Base-by-base conservation (phyloP, 164 flowering plant genomes). In the Sedum album region DNA sequence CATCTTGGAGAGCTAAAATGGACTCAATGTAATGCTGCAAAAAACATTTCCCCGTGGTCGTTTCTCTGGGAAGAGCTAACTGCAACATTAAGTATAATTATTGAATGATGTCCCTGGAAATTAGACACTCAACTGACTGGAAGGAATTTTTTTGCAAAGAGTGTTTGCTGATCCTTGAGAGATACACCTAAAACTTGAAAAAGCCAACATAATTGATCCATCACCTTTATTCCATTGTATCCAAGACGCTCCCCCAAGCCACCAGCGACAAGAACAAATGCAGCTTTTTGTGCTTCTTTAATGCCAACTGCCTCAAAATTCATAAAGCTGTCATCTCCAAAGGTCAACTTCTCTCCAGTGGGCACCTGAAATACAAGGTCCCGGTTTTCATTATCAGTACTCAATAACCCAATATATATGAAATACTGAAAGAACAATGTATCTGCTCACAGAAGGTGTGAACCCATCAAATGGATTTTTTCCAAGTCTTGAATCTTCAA, bases 161-260 rank as follows among this genome's bases (percentile, higher is more conserved):
- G 23, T 53, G 11, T 53, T 17, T 25, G 23, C 1, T 53, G 60
- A 23, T 53, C 21, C 3, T 21, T 6, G 2, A 21, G 60, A 53
- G 28, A 23, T 53, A 25, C n/a, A 53, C 60, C 10, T 53, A 53
- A 35, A 23, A 1, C 28, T 30, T 21, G 28, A 23, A 28, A 25
- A 28, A 25, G 61, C 31, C 61, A 55, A 55, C 11, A 1, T 8
- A 35, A 35, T 23, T 48, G 61, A 35, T 14, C 51, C 20, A 26
- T 60, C 71, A 94, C 99, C 99, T 94, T 91, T 44, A 94, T 94
- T 73, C 97, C 96, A 75, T 87, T 90, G 75, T 94, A 94, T 41
- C 99, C 99, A 70, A 94, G 93, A 71, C 99, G 97, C 69, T 94
- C 99, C 48, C 99, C 99, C 76, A 94, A 97, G 57, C 99, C 97